phyloP scores from a whole-genome alignment of 1,139 yeast species.

The Geotrichum candidum region DNA sequence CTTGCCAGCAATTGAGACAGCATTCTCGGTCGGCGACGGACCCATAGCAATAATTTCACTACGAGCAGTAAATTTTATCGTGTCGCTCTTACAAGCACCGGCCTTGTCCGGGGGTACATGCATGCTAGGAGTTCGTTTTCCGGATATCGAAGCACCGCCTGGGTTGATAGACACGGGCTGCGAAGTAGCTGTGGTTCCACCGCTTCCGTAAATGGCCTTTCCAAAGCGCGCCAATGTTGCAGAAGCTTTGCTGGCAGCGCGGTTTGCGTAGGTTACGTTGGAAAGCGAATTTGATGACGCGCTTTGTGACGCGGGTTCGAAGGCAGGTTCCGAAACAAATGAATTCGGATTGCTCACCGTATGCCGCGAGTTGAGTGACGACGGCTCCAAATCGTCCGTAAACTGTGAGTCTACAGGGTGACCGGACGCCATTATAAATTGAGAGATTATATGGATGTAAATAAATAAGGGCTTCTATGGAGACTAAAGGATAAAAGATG shows the following conservation, averaged over 20 bases:
- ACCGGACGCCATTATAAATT: neutral
- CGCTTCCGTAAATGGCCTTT: constrained; percentile 28
- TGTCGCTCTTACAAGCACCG: constrained; percentile 2
- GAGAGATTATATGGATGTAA: neutral
- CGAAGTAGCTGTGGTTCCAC: neutral
- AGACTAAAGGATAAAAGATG: neutral
- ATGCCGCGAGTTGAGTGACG: neutral
- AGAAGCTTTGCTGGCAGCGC: constrained; percentile 27
- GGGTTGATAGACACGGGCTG: neutral
- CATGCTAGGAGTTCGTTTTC: neutral
- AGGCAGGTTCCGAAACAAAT: neutral
- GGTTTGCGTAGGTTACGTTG: constrained; percentile 21
- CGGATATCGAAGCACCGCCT: neutral
- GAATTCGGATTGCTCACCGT: constrained; percentile 2
- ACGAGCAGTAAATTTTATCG: constrained; percentile 20
- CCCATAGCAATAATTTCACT: constrained; percentile 32
- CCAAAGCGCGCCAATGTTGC: constrained; percentile 32
- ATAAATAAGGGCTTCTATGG: neutral
- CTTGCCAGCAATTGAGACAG: constrained; percentile 33
- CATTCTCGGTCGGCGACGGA: constrained; percentile 25
- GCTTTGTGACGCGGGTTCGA: neutral
- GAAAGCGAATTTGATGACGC: neutral
- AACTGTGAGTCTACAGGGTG: neutral
- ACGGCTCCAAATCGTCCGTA: neutral
- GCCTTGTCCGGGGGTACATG: neutral